Base-by-base conservation (phyloP, 352 stramenopile genomes). In the Phytophthora ramorum region DNA sequence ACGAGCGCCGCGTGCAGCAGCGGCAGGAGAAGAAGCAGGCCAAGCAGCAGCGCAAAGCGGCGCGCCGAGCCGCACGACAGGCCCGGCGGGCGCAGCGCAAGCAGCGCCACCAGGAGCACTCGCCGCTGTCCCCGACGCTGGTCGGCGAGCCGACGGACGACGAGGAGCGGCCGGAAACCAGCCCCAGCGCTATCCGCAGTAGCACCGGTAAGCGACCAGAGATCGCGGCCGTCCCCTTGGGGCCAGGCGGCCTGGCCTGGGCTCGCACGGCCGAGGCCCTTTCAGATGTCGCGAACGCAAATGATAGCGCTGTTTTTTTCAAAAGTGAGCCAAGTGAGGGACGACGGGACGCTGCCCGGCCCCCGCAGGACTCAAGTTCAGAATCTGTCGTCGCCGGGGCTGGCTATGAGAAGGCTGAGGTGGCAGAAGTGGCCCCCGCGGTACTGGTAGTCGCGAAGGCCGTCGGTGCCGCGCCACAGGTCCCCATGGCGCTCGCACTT, bases 11-110 rank as follows among this genome's bases (percentile, higher is more conserved):
- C 43, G 44, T 76, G 47, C 56, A 72, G 22, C 46, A 79, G 38
- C 70, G 70, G 1, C 58, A 63, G 24, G 52, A 58, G 24, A 78
- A 79, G 50, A 78, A 73, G 48, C 65, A 76, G 43, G 62, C 64
- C 50, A 80, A 81, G 44, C 65, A 75, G 50, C 66, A 80, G 56
- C 62, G 65, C 43, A 69, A 72, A 41, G 58, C 57, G 34, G 61
- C 63, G 19, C 70, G 76, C 14, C 55, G 60, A 22, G 56, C 68
- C 17, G 64, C 63, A 6, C 63, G 74, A 16, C 62, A 77, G 49
- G 63, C 69, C 40, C 63, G 76, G 4, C 68, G 66, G 8, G 58
- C 52, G 13, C 57, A 70, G 20, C 66, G 66, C 28, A 71, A 71
- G 45, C 59, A 73, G 37, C 57, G 57, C 0, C 51, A 65, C 20